Conservation (phyloP, 768 basidiomycete species). For the Chlorophyllum brunneum region DNA sequence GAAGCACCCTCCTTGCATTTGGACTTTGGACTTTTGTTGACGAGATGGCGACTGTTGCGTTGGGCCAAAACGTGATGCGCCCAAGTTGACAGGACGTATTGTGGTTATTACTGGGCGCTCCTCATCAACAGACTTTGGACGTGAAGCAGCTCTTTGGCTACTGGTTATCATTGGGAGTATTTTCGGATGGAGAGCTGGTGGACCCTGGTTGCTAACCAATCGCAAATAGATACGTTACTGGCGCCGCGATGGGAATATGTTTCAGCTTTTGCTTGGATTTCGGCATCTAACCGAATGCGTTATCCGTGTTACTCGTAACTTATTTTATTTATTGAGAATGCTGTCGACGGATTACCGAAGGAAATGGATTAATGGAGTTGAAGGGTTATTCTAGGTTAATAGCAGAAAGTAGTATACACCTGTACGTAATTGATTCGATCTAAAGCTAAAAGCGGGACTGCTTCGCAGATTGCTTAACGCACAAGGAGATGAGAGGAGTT, state of each 20-base stretch:
- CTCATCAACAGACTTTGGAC: neutral
- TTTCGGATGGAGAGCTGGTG: neutral
- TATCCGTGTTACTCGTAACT: neutral
- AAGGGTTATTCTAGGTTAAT: conserved; percentile 2
- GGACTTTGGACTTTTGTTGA: too few relatives aligned
- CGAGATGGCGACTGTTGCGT: neutral
- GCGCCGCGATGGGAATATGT: neutral
- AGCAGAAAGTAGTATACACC: neutral
- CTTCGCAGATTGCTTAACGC: conserved; percentile 10
- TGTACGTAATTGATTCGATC: conserved; percentile 8
- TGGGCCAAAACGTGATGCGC: conserved; percentile 1
- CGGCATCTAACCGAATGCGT: neutral
- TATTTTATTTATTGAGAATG: neutral
- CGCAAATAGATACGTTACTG: neutral
- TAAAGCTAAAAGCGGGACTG: conserved; percentile 2
- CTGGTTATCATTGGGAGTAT: neutral
- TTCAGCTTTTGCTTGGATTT: too few relatives aligned
- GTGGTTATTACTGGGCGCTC: conserved; percentile 1
- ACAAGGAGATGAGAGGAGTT: neutral
- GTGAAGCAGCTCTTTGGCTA: neutral
- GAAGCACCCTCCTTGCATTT: neutral
- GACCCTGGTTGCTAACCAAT: conserved; percentile 10
- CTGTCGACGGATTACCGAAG: neutral
- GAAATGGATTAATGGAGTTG: neutral
- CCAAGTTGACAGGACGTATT: conserved; percentile 4